phyloP scores from a whole-genome alignment of 2,329 filamentous ascomycete genomes.

The Fusarium concolor region DNA sequence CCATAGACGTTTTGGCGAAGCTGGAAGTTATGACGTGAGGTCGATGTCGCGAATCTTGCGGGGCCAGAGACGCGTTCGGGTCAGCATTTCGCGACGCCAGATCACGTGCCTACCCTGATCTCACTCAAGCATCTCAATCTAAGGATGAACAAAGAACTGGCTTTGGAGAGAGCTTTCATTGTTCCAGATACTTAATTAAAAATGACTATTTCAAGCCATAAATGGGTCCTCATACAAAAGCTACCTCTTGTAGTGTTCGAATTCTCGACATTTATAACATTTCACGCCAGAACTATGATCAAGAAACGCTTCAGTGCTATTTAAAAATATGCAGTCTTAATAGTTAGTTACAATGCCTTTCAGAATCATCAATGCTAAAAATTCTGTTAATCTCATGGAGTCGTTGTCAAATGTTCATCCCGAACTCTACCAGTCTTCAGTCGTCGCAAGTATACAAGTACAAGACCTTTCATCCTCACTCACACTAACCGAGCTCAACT shows the following conservation, averaged over 20 bases:
- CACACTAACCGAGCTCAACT: not conserved
- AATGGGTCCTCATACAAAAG: not conserved
- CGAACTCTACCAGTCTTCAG: not conserved
- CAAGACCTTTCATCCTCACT: not conserved
- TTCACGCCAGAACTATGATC: no score
- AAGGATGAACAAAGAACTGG: not conserved
- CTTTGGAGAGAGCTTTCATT: not conserved
- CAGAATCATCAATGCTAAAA: not conserved
- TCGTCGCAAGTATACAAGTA: not conserved
- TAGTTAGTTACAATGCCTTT: not conserved
- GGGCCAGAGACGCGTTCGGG: conserved; percentile 37
- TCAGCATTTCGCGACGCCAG: conserved; percentile 35
- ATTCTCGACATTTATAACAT: not conserved
- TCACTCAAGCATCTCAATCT: not conserved
- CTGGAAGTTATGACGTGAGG: conserved; percentile 43
- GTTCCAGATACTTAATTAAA: not conserved
- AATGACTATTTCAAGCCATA: no score
- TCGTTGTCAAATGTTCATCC: not conserved
- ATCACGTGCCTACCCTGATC: conserved; percentile 39
- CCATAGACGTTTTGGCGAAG: conserved; percentile 25
- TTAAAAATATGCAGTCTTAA: not conserved
- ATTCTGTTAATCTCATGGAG: not conserved
- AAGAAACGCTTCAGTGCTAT: not conserved
- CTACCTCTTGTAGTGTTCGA: not conserved
- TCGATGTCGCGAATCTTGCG: conserved; percentile 40